Evolutionary conservation across 768 basidiomycete genomes (phyloP).

Genomic region (Coprinellus micaceus): DNA sequence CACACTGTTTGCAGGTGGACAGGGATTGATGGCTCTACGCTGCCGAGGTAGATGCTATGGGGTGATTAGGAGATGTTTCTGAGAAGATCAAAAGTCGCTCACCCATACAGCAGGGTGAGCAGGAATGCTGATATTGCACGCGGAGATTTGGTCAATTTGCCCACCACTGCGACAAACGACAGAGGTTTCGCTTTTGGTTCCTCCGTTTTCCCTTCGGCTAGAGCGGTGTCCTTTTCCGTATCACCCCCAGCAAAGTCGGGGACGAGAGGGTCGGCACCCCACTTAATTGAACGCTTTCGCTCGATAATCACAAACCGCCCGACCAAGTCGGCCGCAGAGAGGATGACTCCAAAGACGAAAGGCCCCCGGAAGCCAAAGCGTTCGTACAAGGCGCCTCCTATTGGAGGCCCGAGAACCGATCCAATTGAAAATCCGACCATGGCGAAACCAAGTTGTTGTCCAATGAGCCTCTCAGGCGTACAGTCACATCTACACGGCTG

Average conservation of each 20-base stretch:
- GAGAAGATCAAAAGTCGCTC: too few species aligned
- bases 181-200: slow-evolving; percentile 24
- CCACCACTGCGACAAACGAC: slow-evolving; percentile 41
- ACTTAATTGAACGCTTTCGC: slow-evolving; percentile 45
- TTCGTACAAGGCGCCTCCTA: slow-evolving; percentile 51
- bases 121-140: slow-evolving; percentile 45
- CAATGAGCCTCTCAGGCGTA: slow-evolving; percentile 44
- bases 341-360: slow-evolving; percentile 49
- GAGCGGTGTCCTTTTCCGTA: background rate
- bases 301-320: slow-evolving; percentile 56
- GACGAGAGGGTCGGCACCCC: slow-evolving; percentile 41
- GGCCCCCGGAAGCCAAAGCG: slow-evolving; percentile 60
- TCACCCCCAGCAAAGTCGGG: background rate
- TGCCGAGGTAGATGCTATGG: slow-evolving; percentile 44
- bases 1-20: slow-evolving; percentile 50
- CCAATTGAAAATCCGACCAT: slow-evolving; percentile 58
- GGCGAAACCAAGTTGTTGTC: slow-evolving; percentile 56
- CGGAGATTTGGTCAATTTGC: slow-evolving; percentile 39
- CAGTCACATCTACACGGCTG: slow-evolving; percentile 46
- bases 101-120: slow-evolving; percentile 55
- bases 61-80: too few species aligned
- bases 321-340: slow-evolving; percentile 46
- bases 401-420: slow-evolving; percentile 55
- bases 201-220: too few species aligned
- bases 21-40: slow-evolving; percentile 56